These are phyloP conservation scores for Carex littledalei DNA, from an alignment of 176 grass and related monocot genomes.

Conservation along the genomic window DNA sequence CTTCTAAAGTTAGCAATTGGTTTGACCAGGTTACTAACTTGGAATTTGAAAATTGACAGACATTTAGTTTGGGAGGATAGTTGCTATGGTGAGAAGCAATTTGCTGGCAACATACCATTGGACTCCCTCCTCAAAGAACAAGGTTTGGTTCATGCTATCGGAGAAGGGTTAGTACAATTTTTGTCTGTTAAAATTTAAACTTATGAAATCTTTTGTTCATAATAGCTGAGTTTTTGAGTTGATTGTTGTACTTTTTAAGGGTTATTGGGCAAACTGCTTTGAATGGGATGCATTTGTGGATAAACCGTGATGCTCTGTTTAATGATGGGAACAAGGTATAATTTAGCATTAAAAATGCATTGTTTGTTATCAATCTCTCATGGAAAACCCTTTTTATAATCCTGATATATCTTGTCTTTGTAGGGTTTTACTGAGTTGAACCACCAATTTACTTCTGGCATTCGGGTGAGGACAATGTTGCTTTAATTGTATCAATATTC, in stretches of 20 bases:
- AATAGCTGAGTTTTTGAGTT: slow-evolving; percentile 7
- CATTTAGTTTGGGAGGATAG: slow-evolving; percentile 88
- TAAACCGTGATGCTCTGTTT: slow-evolving; percentile 6
- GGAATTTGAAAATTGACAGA: slow-evolving; percentile 35
- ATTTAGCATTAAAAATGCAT: neutral
- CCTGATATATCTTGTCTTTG: slow-evolving; percentile 11
- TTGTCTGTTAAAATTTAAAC: neutral
- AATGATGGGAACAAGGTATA: slow-evolving; percentile 2
- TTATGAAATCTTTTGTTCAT: neutral
- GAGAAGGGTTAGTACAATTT: slow-evolving; percentile 25
- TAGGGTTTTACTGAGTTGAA: slow-evolving; percentile 35
- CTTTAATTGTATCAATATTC: neutral
- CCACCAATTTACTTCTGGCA: slow-evolving; percentile 32
- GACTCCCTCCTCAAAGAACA: slow-evolving; percentile 28
- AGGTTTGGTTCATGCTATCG: slow-evolving; percentile 22
- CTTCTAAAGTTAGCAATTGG: neutral
- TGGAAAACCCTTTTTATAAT: neutral
- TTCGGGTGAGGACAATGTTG: slow-evolving; percentile 20
- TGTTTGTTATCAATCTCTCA: neutral
- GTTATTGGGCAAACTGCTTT: slow-evolving; percentile 36
- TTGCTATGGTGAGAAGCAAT: slow-evolving; percentile 49
- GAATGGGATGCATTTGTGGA: slow-evolving; percentile 29
- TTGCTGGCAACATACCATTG: neutral
- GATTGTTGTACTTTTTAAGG: slow-evolving; percentile 8
- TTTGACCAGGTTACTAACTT: neutral